Evolutionary conservation across 2,329 filamentous ascomycete genomes (phyloP).

Genomic region (Blastomyces gilchristii): DNA sequence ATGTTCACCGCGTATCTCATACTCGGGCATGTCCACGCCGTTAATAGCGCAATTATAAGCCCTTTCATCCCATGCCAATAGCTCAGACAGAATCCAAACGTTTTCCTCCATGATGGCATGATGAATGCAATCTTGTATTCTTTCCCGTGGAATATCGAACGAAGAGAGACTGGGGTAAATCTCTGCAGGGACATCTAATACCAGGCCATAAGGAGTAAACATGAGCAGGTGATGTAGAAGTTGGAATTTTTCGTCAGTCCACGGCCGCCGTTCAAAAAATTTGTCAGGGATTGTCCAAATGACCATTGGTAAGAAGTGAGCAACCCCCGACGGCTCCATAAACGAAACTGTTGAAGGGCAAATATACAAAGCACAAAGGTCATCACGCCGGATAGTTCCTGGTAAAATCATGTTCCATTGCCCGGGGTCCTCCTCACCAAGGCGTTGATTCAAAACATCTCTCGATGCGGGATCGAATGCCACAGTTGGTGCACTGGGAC

Average conservation of each 20-base stretch:
- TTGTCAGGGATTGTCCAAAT: slow-evolving; percentile 20
- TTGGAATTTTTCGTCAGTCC: slow-evolving; percentile 21
- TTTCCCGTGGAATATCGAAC: slow-evolving; percentile 22
- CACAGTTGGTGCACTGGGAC: slow-evolving; percentile 16
- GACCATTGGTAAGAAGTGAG: background rate
- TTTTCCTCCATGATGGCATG: slow-evolving; percentile 30
- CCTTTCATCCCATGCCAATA: slow-evolving; percentile 33
- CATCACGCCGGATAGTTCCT: background rate
- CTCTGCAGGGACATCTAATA: background rate
- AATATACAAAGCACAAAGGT: background rate
- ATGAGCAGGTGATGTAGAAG: slow-evolving; percentile 30
- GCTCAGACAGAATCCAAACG: slow-evolving; percentile 21
- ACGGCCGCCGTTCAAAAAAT: slow-evolving; percentile 24
- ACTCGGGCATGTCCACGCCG: background rate
- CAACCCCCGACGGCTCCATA: background rate
- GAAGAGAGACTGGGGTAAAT: background rate
- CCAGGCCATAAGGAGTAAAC: background rate
- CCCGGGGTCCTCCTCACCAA: background rate
- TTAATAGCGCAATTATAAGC: slow-evolving; percentile 16
- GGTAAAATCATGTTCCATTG: background rate
- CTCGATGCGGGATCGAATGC: slow-evolving; percentile 17
- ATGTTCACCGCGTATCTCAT: slow-evolving; percentile 18
- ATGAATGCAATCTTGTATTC: slow-evolving; percentile 32
- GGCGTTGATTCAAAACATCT: background rate
- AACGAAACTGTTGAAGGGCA: background rate